A percentile compares a stretch with the other conserved stretches of the same genome.
Conservation (phyloP, 2,329 filamentous ascomycete genomes). For the Microascus cirrosus region DNA sequence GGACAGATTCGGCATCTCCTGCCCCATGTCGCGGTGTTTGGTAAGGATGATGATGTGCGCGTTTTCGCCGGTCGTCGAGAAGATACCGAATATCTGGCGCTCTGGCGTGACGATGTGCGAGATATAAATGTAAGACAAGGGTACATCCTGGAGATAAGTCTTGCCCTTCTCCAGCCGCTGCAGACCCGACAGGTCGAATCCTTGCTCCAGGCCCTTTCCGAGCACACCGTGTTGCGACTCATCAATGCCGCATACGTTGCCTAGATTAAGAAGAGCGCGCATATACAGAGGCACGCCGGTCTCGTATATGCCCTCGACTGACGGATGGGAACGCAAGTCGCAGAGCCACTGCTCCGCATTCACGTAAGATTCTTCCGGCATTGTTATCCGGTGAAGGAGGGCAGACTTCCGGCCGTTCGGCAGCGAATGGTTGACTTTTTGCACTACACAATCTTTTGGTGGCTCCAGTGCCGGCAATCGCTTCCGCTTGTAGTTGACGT, state of each 20-base stretch:
- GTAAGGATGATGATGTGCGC: conserved; percentile 86
- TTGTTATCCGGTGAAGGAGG: conserved; percentile 87
- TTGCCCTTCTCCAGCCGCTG: conserved; percentile 52
- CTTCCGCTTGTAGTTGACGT: conserved; percentile 79
- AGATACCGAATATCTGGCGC: conserved; percentile 83
- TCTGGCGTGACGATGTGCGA: conserved; percentile 90
- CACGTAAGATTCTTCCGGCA: conserved; percentile 81
- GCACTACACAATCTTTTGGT: conserved; percentile 73
- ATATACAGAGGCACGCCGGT: conserved; percentile 80
- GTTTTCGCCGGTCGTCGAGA: conserved; percentile 70
- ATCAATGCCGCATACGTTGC: conserved; percentile 88
- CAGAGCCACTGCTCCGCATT: conserved; percentile 29
- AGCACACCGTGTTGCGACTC: conserved; percentile 82
- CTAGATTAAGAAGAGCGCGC: conserved; percentile 78
- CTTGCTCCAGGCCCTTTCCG: conserved; percentile 83
- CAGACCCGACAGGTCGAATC: conserved; percentile 76
- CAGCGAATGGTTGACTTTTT: conserved; percentile 86
- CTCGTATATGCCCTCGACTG: conserved; percentile 96
- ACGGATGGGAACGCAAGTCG: conserved; percentile 49
- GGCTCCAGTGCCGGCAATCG: conserved; percentile 75
- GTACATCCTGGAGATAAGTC: conserved; percentile 64
- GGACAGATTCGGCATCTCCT: conserved; percentile 81
- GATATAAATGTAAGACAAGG: conserved; percentile 77
- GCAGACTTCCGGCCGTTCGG: conserved; percentile 92
- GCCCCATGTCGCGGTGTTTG: conserved; percentile 61